phyloP scores from a whole-genome alignment of 2,329 filamentous ascomycete genomes.

The Diaporthe citriasiana region DNA sequence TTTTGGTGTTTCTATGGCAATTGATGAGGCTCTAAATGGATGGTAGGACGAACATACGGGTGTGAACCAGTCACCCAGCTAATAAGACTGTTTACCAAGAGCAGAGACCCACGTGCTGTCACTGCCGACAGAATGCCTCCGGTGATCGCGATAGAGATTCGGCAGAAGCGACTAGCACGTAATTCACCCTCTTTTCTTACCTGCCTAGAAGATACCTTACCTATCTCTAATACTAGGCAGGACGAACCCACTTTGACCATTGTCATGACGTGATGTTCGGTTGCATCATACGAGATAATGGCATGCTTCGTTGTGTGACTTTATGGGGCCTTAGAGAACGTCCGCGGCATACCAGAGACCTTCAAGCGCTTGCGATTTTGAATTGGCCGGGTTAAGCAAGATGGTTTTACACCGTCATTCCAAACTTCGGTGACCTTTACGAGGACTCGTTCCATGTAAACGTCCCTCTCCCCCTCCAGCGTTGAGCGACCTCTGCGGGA shows the following conservation, averaged over 20 bases:
- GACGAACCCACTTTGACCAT: background rate
- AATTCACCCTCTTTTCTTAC: background rate
- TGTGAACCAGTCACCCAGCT: background rate
- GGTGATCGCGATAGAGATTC: background rate
- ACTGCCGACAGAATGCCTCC: background rate
- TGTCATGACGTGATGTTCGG: background rate
- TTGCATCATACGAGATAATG: background rate
- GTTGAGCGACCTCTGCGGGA: too few species aligned
- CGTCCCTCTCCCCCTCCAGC: too few species aligned
- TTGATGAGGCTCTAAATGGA: background rate
- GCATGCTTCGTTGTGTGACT: background rate
- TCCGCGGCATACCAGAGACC: too few species aligned
- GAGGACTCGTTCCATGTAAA: too few species aligned
- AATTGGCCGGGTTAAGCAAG: too few species aligned
- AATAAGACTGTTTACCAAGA: background rate
- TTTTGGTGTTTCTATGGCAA: background rate
- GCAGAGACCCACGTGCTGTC: background rate
- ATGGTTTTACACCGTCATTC: too few species aligned
- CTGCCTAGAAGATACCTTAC: background rate
- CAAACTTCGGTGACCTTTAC: too few species aligned
- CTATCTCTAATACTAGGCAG: background rate
- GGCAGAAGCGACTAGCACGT: background rate
- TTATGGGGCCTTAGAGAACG: background rate
- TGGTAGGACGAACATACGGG: background rate
- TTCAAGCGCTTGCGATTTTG: too few species aligned